A percentile compares a stretch with the other conserved stretches of the same genome.
Evolutionary conservation across 2,329 filamentous ascomycete genomes (phyloP).

Genomic region (Penicillium sp.): DNA sequence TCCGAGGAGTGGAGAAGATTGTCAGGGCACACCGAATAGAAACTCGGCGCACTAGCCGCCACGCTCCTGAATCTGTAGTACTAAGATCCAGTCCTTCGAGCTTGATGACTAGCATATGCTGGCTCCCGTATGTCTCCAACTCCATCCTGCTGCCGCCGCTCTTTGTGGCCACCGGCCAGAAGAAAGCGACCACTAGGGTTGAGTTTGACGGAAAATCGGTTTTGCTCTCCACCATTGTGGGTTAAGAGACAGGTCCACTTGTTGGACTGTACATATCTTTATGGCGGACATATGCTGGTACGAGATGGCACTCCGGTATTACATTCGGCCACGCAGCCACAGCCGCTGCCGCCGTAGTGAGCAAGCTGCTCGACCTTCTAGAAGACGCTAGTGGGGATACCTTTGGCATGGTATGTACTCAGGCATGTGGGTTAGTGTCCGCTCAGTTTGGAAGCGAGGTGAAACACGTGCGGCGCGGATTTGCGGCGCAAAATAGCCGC

Average conservation of each 20-base stretch:
- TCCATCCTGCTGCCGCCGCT: conserved; percentile 49
- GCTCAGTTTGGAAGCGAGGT: conserved; percentile 53
- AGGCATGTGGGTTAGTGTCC: conserved; percentile 50
- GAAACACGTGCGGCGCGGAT: conserved; percentile 56
- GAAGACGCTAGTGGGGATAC: conserved; percentile 42
- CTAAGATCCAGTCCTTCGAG: conserved; percentile 54
- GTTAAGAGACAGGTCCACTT: conserved; percentile 50
- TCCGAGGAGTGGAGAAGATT: background rate
- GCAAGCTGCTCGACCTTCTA: conserved; percentile 42
- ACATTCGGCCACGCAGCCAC: conserved; percentile 49
- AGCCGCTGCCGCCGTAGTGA: conserved; percentile 33
- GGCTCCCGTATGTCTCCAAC: conserved; percentile 49
- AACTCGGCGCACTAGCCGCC: conserved; percentile 47
- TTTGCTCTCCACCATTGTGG: conserved; percentile 47
- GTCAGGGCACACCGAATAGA: conserved; percentile 25
- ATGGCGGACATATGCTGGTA: conserved; percentile 47
- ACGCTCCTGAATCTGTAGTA: conserved; percentile 48
- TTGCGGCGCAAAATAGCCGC: conserved; percentile 53
- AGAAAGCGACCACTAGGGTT: conserved; percentile 16
- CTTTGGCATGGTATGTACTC: conserved; percentile 50
- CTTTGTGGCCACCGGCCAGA: conserved; percentile 40
- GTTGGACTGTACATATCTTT: conserved; percentile 46
- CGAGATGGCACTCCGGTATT: conserved; percentile 51
- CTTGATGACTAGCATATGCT: conserved; percentile 53
- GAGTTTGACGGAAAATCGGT: conserved; percentile 38